Base-by-base conservation (phyloP, 2,329 filamentous ascomycete genomes). In the Phoma sp. region DNA sequence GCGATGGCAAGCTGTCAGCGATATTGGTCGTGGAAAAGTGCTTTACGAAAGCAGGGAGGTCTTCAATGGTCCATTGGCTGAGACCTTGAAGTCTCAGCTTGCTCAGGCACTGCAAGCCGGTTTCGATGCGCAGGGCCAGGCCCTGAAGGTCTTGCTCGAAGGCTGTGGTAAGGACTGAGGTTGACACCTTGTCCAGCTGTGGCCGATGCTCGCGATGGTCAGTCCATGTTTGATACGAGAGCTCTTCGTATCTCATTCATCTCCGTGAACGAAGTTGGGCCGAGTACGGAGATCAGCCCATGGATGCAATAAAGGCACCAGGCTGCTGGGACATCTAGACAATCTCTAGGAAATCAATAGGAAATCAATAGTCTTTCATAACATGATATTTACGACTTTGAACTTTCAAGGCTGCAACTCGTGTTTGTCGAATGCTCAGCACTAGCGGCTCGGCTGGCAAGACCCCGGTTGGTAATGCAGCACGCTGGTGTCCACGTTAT, bases 21-120 rank as follows among this genome's bases (percentile, higher is more conserved):
- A 65, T 23, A 23, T 66, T 3, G 64, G 59, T 9, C 56, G 56
- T 30, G 69, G 66, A 10, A 63, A 28, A 3, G 53, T 71, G 15
- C 43, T 71, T 50, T 73, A 73, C 49, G 69, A 72, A 58, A 67
- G 64, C 45, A 57, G 65, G 12, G 69, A 73, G 48, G 68, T 69
- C 11, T 72, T 65, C 33, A 11, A 45, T 6, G 70, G 70, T 15
- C 18, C 52, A 3, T 17, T 57, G 30, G 68, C 66, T 29, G 30
- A 17, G 11, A 23, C 52, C 7, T 14, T 71, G 32, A 45, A 65
- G 47, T 42, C 10, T 10, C 42, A 47, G 33, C 26, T 63, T 11
- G 63, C 52, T n/a, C 48, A 57, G 29, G 53, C 49, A 17, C 42
- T 72, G 36, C 63, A 72, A 42, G 20, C 59, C 18, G 59, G 57